phyloP scores from a whole-genome alignment of 371 early-diverging fungal species.

The Phascolomyces articulosus region DNA sequence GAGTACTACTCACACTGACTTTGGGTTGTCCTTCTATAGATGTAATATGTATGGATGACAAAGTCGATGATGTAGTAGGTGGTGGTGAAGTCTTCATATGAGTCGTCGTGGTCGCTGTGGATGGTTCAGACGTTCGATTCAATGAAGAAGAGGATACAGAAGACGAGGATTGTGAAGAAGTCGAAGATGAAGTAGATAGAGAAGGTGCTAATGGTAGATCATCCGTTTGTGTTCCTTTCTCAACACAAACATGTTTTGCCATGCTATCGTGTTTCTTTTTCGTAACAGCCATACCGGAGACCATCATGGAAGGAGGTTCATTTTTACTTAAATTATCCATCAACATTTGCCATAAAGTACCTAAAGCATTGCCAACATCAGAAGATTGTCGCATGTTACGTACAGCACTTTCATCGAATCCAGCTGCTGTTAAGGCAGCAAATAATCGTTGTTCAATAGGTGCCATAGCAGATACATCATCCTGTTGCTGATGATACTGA shows the following conservation, averaged over 20 bases:
- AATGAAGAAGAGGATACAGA: neutral
- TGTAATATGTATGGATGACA: neutral
- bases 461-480: constrained; percentile 40
- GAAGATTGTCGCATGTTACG: constrained; percentile 56
- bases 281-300: neutral
- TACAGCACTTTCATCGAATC: constrained; percentile 68
- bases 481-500: neutral
- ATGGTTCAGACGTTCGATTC: neutral
- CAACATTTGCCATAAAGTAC: constrained; percentile 77
- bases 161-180: neutral
- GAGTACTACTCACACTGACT: constrained; percentile 1
- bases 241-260: neutral
- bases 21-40: constrained; percentile 3
- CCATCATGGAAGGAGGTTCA: constrained; percentile 12
- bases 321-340: constrained; percentile 40
- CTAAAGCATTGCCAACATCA: constrained; percentile 67
- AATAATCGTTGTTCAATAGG: constrained; percentile 53
- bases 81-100: no score
- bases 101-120: neutral
- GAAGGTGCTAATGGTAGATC: neutral
- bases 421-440: constrained; percentile 56
- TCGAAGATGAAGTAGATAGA: neutral
- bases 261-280: neutral
- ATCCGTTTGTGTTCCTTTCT: constrained; percentile 10
- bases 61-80: neutral